Evolutionary conservation across 2,329 filamentous ascomycete species (phyloP).

Genomic region (Fusarium pseudocircinatum): DNA sequence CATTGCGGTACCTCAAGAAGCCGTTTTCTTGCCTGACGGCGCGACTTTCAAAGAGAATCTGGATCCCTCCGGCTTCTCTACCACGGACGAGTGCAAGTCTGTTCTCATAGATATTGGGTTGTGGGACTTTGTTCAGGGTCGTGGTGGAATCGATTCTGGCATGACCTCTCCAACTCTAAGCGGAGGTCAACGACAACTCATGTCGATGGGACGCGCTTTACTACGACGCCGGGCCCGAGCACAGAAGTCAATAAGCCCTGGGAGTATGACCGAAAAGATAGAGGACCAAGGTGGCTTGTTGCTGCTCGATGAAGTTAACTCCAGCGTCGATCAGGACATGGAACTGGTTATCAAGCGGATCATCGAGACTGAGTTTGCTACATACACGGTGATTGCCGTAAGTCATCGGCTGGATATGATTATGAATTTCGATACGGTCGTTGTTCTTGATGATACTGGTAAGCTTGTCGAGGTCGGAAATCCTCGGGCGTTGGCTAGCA

Average conservation of each 20-base stretch:
- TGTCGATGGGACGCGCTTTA: slow-evolving; percentile 69
- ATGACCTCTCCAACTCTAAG: slow-evolving; percentile 60
- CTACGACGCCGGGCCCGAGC: slow-evolving; percentile 49
- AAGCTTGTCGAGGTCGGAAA: slow-evolving; percentile 52
- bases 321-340: slow-evolving; percentile 53
- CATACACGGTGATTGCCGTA: slow-evolving; percentile 63
- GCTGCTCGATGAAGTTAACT: slow-evolving; percentile 55
- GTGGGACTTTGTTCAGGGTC: slow-evolving; percentile 44
- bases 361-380: slow-evolving; percentile 51
- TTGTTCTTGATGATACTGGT: slow-evolving; percentile 60
- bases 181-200: slow-evolving; percentile 70
- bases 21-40: slow-evolving; percentile 59
- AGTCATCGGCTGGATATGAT: slow-evolving; percentile 60
- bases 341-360: slow-evolving; percentile 54
- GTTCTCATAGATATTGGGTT: slow-evolving; percentile 50
- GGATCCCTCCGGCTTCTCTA: slow-evolving; percentile 50
- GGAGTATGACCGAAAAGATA: background rate
- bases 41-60: slow-evolving; percentile 54
- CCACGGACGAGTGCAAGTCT: slow-evolving; percentile 44
- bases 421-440: slow-evolving; percentile 58
- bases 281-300: slow-evolving; percentile 41
- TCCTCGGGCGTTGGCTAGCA: slow-evolving; percentile 33
- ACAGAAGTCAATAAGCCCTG: background rate
- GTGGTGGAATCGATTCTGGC: slow-evolving; percentile 46
- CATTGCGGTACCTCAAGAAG: slow-evolving; percentile 63